A percentile compares a stretch with the other conserved stretches of the same genome.
These are phyloP conservation scores for Melanomma pulvis-pyrius DNA, from an alignment of 495 filamentous ascomycete species.

Conservation along the genomic window DNA sequence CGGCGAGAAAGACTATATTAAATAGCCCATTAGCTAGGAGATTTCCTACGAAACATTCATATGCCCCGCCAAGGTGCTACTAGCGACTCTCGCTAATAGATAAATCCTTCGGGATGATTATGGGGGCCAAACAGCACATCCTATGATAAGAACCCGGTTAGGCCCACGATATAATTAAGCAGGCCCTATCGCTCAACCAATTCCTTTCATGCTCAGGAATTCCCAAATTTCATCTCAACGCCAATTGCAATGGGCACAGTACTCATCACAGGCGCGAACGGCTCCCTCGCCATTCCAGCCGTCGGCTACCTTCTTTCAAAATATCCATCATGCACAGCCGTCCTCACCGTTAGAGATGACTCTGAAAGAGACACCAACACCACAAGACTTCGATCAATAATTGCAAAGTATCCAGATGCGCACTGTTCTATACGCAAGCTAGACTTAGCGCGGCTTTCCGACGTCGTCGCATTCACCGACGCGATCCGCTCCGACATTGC, in stretches of 20 bases:
- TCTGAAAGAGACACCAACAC: slow-evolving; percentile 51
- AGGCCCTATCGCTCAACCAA: too few species aligned
- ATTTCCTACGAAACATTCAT: too few species aligned
- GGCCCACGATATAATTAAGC: too few species aligned
- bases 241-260: slow-evolving; percentile 44
- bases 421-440: slow-evolving; percentile 47
- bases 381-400: slow-evolving; percentile 44
- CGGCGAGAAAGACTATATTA: too few species aligned
- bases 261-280: slow-evolving; percentile 55
- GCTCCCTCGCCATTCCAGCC: slow-evolving; percentile 52
- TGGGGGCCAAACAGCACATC: too few species aligned
- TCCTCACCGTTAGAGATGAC: slow-evolving; percentile 51
- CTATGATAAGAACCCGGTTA: too few species aligned
- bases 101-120: too few species aligned
- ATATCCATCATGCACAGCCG: slow-evolving; percentile 45
- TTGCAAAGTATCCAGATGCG: slow-evolving; percentile 43
- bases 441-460: slow-evolving; percentile 48
- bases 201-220: too few species aligned
- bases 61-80: too few species aligned
- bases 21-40: too few species aligned
- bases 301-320: slow-evolving; percentile 47
- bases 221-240: too few species aligned
- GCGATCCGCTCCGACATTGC: slow-evolving; percentile 40
- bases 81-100: too few species aligned
- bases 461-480: slow-evolving; percentile 48